These are phyloP conservation scores for Tricholoma furcatifolium DNA, from an alignment of 768 basidiomycete species.

Conservation along the genomic window DNA sequence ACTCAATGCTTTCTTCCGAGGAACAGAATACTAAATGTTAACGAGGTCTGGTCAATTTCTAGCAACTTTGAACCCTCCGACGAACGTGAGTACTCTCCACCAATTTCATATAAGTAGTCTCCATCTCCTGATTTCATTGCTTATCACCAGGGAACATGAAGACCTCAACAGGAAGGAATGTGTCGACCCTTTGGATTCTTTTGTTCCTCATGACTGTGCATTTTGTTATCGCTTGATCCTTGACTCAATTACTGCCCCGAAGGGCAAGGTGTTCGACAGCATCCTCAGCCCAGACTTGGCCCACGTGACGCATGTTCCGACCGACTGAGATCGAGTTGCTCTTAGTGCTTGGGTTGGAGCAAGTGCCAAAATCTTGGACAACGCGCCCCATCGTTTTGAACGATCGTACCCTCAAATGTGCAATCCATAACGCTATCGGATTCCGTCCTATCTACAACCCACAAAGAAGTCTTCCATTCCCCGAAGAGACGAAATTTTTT, in stretches of 20 bases:
- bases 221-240: background rate
- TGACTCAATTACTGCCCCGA: background rate
- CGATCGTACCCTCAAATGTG: background rate
- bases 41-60: too few relatives aligned
- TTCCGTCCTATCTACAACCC: background rate
- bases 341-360: background rate
- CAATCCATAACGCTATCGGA: background rate
- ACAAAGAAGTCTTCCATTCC: background rate
- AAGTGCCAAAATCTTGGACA: too few relatives aligned
- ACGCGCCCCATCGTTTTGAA: background rate
- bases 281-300: background rate
- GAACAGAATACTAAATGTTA: too few relatives aligned
- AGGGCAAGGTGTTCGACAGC: background rate
- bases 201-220: background rate
- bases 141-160: background rate
- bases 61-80: too few relatives aligned
- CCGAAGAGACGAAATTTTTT: conserved; percentile 2
- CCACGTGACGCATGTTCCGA: background rate
- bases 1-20: too few relatives aligned
- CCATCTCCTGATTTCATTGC: background rate
- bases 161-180: conserved; percentile 3
- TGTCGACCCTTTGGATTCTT: background rate
- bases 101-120: background rate
- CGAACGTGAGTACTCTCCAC: background rate
- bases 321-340: conserved; percentile 1